Conservation (phyloP, 1,284 basidiomycete species). For the Thecaphora thlaspeos region DNA sequence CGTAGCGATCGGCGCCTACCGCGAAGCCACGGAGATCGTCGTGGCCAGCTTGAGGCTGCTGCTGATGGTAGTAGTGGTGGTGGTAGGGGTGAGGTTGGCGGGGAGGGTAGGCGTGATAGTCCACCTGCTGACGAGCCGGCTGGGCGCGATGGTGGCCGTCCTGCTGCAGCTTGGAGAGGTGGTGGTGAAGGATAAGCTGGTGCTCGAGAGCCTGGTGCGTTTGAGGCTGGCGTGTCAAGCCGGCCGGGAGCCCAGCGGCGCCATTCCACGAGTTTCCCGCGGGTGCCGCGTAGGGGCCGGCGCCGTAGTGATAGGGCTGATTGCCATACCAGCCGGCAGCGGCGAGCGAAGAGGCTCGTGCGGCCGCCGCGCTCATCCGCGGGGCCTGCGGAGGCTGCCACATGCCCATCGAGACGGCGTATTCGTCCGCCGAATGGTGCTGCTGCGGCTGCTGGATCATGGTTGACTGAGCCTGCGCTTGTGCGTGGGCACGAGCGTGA, state of each 20-base stretch:
- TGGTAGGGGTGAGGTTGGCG: neutral
- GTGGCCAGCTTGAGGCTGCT: conserved; percentile 1
- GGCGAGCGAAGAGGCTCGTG: conserved; percentile 4
- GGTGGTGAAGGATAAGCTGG: conserved; percentile 38
- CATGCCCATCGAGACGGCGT: neutral
- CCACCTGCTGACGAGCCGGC: conserved; percentile 7
- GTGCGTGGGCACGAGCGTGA: conserved; percentile 1
- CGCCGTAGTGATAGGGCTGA: conserved; percentile 10
- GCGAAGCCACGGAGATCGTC: neutral
- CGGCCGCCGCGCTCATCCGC: conserved; percentile 27
- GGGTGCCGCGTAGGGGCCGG: neutral
- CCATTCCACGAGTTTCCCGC: conserved; percentile 16
- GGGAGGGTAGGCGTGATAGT: conserved; percentile 1
- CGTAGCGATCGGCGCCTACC: conserved; percentile 5
- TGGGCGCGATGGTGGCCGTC: conserved; percentile 11
- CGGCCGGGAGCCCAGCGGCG: conserved; percentile 8
- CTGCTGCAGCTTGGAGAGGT: conserved; percentile 32
- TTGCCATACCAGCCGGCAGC: conserved; percentile 10
- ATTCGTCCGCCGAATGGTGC: too few relatives aligned
- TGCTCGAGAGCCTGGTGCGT: conserved; percentile 42
- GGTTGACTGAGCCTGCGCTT: conserved; percentile 3
- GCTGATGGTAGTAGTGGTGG: neutral
- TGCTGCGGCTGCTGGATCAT: conserved; percentile 9
- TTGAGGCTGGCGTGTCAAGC: conserved; percentile 19
- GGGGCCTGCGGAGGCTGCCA: conserved; percentile 39